Conservation (phyloP, 2,329 filamentous ascomycete genomes). For the Aspergillus pseudoglaucus region DNA sequence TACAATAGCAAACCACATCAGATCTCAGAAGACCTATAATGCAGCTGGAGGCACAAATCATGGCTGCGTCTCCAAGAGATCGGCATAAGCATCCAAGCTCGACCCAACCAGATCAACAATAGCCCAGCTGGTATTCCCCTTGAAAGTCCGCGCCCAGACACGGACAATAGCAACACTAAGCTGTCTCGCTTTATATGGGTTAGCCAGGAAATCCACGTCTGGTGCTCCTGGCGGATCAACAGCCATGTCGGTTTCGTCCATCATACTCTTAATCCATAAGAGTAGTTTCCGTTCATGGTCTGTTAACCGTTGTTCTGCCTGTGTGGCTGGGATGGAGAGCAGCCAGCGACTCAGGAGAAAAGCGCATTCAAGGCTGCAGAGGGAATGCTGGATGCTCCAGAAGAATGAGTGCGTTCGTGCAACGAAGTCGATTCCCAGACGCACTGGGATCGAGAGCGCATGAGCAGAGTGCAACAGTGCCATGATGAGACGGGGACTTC, state of each 20-base stretch:
- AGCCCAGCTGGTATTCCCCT: conserved; percentile 44
- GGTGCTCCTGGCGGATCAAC: conserved; percentile 31
- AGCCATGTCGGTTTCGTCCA: conserved; percentile 45
- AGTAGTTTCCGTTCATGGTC: conserved; percentile 44
- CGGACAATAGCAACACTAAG: conserved; percentile 45
- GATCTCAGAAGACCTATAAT: conserved; percentile 6
- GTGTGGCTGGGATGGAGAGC: conserved; percentile 38
- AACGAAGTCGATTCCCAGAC: conserved; percentile 49
- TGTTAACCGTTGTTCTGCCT: conserved; percentile 37
- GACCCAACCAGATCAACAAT: conserved; percentile 43
- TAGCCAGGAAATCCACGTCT: conserved; percentile 38
- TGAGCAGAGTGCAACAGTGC: conserved; percentile 50
- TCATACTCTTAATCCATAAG: conserved; percentile 44
- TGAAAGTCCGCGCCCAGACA: conserved; percentile 43
- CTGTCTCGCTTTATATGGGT: conserved; percentile 37
- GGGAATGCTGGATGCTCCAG: conserved; percentile 51
- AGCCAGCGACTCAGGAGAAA: conserved; percentile 44
- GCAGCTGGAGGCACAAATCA: background rate
- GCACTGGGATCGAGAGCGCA: conserved; percentile 49
- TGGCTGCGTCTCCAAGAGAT: conserved; percentile 33
- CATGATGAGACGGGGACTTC: conserved; percentile 43
- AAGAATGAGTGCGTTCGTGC: conserved; percentile 49
- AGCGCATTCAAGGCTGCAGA: conserved; percentile 50
- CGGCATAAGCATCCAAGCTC: conserved; percentile 42
- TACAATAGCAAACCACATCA: conserved; percentile 9